Conservation (phyloP, 148 eudicot genomes). For the Hydrangea macrophylla region DNA sequence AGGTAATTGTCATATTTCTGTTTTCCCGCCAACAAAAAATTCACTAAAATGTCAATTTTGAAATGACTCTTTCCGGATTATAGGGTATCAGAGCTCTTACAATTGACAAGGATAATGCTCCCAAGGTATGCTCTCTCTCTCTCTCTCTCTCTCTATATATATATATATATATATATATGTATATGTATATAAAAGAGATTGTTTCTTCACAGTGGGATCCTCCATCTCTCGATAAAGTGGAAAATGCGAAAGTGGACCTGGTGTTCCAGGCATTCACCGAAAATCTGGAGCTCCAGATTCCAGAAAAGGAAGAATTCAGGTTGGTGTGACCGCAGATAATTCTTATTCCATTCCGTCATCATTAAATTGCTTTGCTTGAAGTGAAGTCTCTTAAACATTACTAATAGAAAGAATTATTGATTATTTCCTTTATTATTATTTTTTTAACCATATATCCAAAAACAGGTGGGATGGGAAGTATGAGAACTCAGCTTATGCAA, state of each 20-base stretch:
- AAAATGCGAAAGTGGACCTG: slow-evolving; percentile 44
- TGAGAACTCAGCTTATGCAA: slow-evolving; percentile 61
- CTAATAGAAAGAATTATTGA: not conserved
- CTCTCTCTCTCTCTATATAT: slow-evolving; percentile 14
- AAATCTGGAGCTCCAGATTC: slow-evolving; percentile 75
- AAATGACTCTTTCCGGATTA: too few relatives aligned
- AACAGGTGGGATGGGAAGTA: slow-evolving; percentile 95
- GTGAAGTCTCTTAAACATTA: not conserved
- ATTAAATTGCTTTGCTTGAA: not conserved
- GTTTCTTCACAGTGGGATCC: slow-evolving; percentile 83
- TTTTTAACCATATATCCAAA: not conserved
- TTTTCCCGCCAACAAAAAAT: slow-evolving; percentile 8
- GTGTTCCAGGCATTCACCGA: slow-evolving; percentile 69
- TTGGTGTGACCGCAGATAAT: slow-evolving; percentile 16
- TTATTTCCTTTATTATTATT: not conserved
- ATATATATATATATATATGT: too few relatives aligned
- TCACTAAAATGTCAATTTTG: too few relatives aligned
- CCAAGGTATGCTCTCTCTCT: slow-evolving; percentile 50
- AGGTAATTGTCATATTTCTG: slow-evolving; percentile 41
- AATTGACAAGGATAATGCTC: slow-evolving; percentile 89
- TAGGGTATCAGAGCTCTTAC: slow-evolving; percentile 95
- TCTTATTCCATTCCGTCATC: not conserved
- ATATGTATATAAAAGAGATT: not conserved
- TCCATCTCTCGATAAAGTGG: slow-evolving; percentile 62
- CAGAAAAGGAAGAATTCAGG: slow-evolving; percentile 67